Evolutionary conservation across 1,284 basidiomycete genomes (phyloP).

Genomic region (Sporisorium sorghi): DNA sequence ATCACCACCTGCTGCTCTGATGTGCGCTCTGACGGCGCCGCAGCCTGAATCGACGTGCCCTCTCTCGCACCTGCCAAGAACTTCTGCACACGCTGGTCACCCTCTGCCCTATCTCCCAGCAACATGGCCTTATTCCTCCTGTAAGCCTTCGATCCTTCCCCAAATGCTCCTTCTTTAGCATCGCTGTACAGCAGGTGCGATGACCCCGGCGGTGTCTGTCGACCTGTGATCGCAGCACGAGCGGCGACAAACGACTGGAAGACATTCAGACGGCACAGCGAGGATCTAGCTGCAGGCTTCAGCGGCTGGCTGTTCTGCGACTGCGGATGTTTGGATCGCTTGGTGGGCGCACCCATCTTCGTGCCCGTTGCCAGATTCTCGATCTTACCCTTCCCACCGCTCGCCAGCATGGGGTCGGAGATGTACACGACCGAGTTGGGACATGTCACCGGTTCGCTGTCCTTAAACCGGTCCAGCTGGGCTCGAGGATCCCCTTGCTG

Average conservation of each 20-base stretch:
- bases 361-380: conserved; percentile 40
- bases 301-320: conserved; percentile 14
- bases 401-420: not conserved
- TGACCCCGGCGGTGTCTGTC: too few relatives aligned
- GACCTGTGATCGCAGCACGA: not conserved
- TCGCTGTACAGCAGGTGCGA: conserved; percentile 12
- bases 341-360: conserved; percentile 37
- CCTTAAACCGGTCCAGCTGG: conserved; percentile 4
- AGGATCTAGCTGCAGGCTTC: conserved; percentile 27
- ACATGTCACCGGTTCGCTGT: conserved; percentile 21
- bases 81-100: conserved; percentile 3
- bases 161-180: conserved; percentile 25
- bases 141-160: conserved; percentile 15
- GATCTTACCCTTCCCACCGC: conserved; percentile 3
- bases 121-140: conserved; percentile 20
- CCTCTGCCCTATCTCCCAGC: conserved; percentile 18
- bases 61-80: conserved; percentile 21
- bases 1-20: not conserved
- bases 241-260: conserved; percentile 16
- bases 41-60: conserved; percentile 20
- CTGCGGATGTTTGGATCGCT: conserved; percentile 9
- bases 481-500: not conserved
- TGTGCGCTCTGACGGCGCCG: not conserved
- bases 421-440: conserved; percentile 29
- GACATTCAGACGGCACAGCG: conserved; percentile 24